phyloP scores from a whole-genome alignment of 208 protist species.

The Trypanosoma vivax region DNA sequence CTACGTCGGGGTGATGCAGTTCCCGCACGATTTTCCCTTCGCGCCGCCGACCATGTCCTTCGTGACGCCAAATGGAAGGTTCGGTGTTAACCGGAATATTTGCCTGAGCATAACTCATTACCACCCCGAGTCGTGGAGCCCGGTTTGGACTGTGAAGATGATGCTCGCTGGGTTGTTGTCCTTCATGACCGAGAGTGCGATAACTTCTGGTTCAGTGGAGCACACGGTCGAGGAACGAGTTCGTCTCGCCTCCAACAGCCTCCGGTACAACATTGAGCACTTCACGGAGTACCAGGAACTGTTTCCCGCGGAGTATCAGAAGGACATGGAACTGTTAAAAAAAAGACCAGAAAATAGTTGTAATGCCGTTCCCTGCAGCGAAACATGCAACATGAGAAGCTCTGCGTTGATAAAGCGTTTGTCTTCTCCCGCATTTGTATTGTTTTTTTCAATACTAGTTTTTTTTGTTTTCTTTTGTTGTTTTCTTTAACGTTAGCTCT shows the following conservation, averaged over 20 bases:
- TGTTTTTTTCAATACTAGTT: too few relatives aligned
- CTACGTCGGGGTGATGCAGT: slow-evolving; percentile 94
- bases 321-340: slow-evolving; percentile 23
- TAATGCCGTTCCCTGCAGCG: background rate
- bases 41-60: slow-evolving; percentile 90
- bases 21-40: slow-evolving; percentile 95
- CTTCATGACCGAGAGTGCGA: slow-evolving; percentile 66
- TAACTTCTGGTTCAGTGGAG: slow-evolving; percentile 32
- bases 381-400: too few relatives aligned
- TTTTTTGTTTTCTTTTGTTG: too few relatives aligned
- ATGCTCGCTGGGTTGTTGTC: slow-evolving; percentile 82
- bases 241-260: slow-evolving; percentile 33
- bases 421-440: too few relatives aligned
- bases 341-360: background rate
- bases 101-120: slow-evolving; percentile 85
- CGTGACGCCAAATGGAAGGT: slow-evolving; percentile 82
- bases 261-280: slow-evolving; percentile 43
- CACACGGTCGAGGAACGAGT: slow-evolving; percentile 24
- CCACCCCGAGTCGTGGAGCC: slow-evolving; percentile 86
- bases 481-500: too few relatives aligned
- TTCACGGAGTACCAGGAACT: slow-evolving; percentile 34
- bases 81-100: slow-evolving; percentile 45
- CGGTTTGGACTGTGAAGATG: slow-evolving; percentile 71
- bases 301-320: slow-evolving; percentile 38
- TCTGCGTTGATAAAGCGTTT: too few relatives aligned